phyloP scores from a whole-genome alignment of 2,329 filamentous ascomycete genomes.

The Elsinoe australis region DNA sequence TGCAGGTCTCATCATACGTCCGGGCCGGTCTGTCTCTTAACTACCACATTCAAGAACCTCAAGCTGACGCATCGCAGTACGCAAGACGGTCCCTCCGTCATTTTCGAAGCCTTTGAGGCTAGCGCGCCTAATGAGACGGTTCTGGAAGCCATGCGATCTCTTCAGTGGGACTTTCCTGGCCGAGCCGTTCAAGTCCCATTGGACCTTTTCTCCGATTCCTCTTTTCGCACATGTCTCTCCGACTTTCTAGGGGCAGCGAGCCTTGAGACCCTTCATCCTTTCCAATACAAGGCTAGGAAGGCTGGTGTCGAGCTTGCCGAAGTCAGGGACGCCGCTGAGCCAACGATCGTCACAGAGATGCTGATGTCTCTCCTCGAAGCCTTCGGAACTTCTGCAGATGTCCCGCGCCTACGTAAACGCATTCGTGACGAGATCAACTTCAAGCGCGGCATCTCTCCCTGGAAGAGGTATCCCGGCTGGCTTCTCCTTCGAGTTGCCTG shows the following conservation, averaged over 20 bases:
- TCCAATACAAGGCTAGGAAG: constrained; percentile 36
- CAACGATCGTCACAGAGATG: constrained; percentile 51
- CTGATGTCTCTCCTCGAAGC: constrained; percentile 54
- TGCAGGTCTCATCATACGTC: not conserved
- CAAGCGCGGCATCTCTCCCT: constrained; percentile 40
- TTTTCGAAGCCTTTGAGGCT: constrained; percentile 57
- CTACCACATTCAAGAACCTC: not conserved
- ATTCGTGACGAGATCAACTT: constrained; percentile 50
- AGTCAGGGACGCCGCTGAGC: constrained; percentile 50
- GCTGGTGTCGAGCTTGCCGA: constrained; percentile 45
- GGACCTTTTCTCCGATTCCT: not conserved
- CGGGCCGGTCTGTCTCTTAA: not conserved
- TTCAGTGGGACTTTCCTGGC: constrained; percentile 56
- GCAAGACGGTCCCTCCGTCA: constrained; percentile 24
- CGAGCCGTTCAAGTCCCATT: constrained; percentile 33
- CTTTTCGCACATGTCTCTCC: constrained; percentile 45
- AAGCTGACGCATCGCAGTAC: constrained; percentile 17
- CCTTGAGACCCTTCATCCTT: constrained; percentile 41
- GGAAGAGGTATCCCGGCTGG: constrained; percentile 57
- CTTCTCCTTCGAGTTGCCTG: constrained; percentile 53
- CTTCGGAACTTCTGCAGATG: constrained; percentile 37
- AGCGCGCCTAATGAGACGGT: constrained; percentile 48
- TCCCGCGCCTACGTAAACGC: constrained; percentile 46
- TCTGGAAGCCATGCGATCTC: constrained; percentile 43
- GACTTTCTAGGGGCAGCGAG: constrained; percentile 51